Evolutionary conservation across 208 protist genomes (phyloP).

Genomic region (Naegleria gruberi): DNA sequence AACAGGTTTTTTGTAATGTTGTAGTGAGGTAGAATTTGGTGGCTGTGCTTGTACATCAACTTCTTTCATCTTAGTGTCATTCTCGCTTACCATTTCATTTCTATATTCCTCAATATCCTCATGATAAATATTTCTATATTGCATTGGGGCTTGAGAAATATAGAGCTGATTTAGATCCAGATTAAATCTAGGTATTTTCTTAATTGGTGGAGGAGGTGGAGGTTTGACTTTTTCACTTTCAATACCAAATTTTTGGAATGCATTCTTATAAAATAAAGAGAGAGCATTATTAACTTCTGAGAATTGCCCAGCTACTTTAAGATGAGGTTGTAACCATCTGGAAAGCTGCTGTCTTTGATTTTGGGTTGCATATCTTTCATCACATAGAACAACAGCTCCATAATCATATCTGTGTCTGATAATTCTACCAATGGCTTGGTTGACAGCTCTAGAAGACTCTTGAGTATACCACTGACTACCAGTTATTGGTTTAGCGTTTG

Average conservation of each 20-base stretch:
- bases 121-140: not conserved
- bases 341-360: conserved; percentile 2
- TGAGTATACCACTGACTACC: conserved; percentile 87
- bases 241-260: not conserved
- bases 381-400: conserved; percentile 83
- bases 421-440: conserved; percentile 91
- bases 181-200: not conserved
- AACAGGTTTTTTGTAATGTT: not conserved
- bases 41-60: not conserved
- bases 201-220: not conserved
- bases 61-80: not conserved
- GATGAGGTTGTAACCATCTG: conserved; percentile 31
- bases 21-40: not conserved
- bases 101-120: not conserved
- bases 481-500: conserved; percentile 41
- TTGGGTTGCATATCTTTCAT: conserved; percentile 66
- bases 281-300: not conserved
- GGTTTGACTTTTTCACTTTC: not conserved
- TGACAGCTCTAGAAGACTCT: conserved; percentile 87
- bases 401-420: conserved; percentile 93
- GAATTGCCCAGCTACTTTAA: conserved; percentile 11
- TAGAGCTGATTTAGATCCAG: too few relatives aligned
- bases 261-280: not conserved
- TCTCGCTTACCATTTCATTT: not conserved
- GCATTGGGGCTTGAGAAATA: not conserved